Percentiles rank a stretch among this genome's conserved stretches.
phyloP scores from a whole-genome alignment of 2,329 filamentous ascomycete genomes.

The Claviceps capensis region DNA sequence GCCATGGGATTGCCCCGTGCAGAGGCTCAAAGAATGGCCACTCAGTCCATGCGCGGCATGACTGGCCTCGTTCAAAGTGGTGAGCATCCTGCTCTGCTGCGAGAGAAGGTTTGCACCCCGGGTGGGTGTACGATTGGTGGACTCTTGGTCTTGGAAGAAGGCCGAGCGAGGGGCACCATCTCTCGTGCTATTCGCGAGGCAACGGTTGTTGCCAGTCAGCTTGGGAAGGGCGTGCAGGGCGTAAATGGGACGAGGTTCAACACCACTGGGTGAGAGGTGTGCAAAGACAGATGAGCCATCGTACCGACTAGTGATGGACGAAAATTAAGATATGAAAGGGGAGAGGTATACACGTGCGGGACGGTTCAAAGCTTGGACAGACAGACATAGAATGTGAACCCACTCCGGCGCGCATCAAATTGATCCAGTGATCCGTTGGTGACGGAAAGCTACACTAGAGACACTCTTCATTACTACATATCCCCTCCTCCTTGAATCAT shows the following conservation, averaged over 20 bases:
- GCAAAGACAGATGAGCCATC: neutral
- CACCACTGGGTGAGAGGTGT: slow-evolving; percentile 1
- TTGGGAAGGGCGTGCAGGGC: slow-evolving; percentile 28
- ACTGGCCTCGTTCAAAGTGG: slow-evolving; percentile 55
- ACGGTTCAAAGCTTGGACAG: no score
- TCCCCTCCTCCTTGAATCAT: neutral
- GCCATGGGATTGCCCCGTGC: slow-evolving; percentile 63
- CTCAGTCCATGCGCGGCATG: slow-evolving; percentile 64
- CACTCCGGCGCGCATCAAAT: neutral
- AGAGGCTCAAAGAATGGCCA: slow-evolving; percentile 64
- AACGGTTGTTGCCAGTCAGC: slow-evolving; percentile 52
- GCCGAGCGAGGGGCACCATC: slow-evolving; percentile 51
- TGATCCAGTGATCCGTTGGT: neutral
- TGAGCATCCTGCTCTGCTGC: slow-evolving; percentile 61
- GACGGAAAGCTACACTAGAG: neutral
- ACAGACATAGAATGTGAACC: neutral
- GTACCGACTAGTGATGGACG: neutral
- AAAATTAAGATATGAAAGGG: no score
- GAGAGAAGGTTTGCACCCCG: slow-evolving; percentile 65
- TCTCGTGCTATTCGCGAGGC: slow-evolving; percentile 58
- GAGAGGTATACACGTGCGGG: no score
- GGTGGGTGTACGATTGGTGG: slow-evolving; percentile 69
- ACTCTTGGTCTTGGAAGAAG: slow-evolving; percentile 60
- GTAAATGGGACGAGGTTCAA: slow-evolving; percentile 22
- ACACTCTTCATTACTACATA: neutral